Evolutionary conservation across 2,329 filamentous ascomycete genomes (phyloP), one percentile per base, ranked within the genome.

Genomic region (Cercospora sp.): DNA sequence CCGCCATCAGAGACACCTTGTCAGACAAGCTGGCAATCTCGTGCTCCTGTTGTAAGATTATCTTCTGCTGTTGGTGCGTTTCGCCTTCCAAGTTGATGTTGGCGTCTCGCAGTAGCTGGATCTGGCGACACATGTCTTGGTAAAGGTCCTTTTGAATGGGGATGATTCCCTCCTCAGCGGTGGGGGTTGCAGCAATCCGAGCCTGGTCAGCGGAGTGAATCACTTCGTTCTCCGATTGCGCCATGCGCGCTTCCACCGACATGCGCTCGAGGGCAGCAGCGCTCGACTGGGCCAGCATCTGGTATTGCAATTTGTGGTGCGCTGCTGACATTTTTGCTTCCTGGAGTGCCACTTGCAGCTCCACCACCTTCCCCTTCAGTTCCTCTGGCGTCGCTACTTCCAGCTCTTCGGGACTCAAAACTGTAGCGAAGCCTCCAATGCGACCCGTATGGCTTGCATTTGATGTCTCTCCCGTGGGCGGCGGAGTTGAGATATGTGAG

Each of bases 221-320:
- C 12, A 94, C 91, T 70, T 97, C 91, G 21, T 97, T 90, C 80
- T 97, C 93, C 24, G 91, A 87, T 70, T 92, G 88, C n/a, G 90
- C 91, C 87, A 97, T 94, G 72, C 95, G 91, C 74, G 97, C 91
- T 80, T 97, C 94, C 5, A 97, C 94, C 40, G 90, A 91, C 73
- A 94, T 93, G 28, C 93, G 89, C 80, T 96, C 94, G 9, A 92
- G 88, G 32, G 93, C 90, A 73, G 97, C 93, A 60, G 90, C 89
- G 65, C 91, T 93, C 76, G 97, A 92, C 72, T 97, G 89, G 62
- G 88, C 89, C 30, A 97, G 86, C 76, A 97, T 86, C 74, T 90
- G 93, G 77, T 94, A 91, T 79, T 97, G 94, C 65, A 98, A 83
- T 81, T 95, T 96, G 82, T 95, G 91, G 78, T 97, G 94, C 34